Evolutionary conservation across 2,329 filamentous ascomycete species (phyloP), one percentile per base, ranked within the genome.

Genomic region (Monosporascus sp.): DNA sequence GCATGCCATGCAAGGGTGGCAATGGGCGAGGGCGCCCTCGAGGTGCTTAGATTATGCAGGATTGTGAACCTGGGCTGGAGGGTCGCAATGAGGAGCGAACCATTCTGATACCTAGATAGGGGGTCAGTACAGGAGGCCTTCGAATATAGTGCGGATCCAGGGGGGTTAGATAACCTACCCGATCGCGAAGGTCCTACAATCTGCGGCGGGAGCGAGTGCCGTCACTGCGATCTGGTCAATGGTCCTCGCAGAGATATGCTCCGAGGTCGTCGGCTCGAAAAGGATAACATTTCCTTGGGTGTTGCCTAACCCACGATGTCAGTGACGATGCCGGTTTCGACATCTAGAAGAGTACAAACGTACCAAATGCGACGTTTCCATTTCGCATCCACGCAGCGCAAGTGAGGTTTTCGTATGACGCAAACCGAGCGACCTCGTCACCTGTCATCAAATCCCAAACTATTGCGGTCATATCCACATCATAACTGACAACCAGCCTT

Each of bases 401-500:
- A 22, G 85, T 86, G 58, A 97, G 80, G 60, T 89, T 83, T 65
- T 96, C 90, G 65, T 96, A 97, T 0, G 92, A 94, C 24, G 87
- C 86, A 73, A 97, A 97, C n/a, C 92, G 83, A 39, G 93, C 86
- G 54, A 97, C 81, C 70, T 97, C 91, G 55, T 91, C 85, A 48
- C 94, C 94, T 0, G 90, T 95, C 74, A 95, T 84, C 55, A 97
- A 79, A 72, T 99, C 93, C 94, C 94, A 99, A 7, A 97, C 90
- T 66, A 97, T 96, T 4, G 92, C 90, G 1, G 90, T 96, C 70
- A 93, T 89, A 38, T 90, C 87, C 18, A 83, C 82, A 76, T 99
- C 94, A 65, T 96, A 97, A 73, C 91, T 97, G 56, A 96, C 90
- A 2, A 96, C 91, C 55, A 96, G 74, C 58, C 92, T 81, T 27